A percentile compares a stretch with the other conserved stretches of the same genome.
Conservation (phyloP, 495 filamentous ascomycete genomes). For the Aspergillus sparsus region DNA sequence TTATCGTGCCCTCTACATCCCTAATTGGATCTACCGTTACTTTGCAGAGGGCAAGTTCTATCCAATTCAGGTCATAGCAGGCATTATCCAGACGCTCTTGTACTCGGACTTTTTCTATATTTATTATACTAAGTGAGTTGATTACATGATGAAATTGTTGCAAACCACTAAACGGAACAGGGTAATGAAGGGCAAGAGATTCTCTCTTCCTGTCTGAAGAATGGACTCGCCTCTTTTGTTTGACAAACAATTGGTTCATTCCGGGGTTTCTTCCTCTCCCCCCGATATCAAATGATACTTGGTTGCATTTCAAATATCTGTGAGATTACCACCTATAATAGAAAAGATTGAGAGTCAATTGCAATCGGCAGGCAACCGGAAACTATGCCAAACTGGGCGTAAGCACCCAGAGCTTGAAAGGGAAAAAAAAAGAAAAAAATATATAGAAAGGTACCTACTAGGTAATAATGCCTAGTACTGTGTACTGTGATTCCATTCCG, state of each 20-base stretch:
- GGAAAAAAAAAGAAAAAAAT: too few species aligned
- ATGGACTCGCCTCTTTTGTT: not conserved
- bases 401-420: too few species aligned
- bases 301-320: not conserved
- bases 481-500: too few species aligned
- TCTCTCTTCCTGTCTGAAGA: slow-evolving; percentile 75
- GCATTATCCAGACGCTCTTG: slow-evolving; percentile 87
- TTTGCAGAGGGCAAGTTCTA: slow-evolving; percentile 73
- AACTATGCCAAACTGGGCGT: too few species aligned
- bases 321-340: too few species aligned
- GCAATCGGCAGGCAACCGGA: too few species aligned
- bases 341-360: too few species aligned
- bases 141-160: too few species aligned
- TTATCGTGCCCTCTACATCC: slow-evolving; percentile 94
- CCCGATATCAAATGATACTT: not conserved
- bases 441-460: too few species aligned
- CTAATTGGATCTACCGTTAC: slow-evolving; percentile 96
- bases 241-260: not conserved
- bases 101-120: slow-evolving; percentile 99
- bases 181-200: slow-evolving; percentile 85
- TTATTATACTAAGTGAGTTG: slow-evolving; percentile 86
- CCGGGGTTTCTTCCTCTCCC: not conserved
- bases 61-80: slow-evolving; percentile 79
- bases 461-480: too few species aligned
- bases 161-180: slow-evolving; percentile 36